These are phyloP conservation scores for Leptodermis oblonga DNA, from an alignment of 257 asterid species.

Conservation along the genomic window DNA sequence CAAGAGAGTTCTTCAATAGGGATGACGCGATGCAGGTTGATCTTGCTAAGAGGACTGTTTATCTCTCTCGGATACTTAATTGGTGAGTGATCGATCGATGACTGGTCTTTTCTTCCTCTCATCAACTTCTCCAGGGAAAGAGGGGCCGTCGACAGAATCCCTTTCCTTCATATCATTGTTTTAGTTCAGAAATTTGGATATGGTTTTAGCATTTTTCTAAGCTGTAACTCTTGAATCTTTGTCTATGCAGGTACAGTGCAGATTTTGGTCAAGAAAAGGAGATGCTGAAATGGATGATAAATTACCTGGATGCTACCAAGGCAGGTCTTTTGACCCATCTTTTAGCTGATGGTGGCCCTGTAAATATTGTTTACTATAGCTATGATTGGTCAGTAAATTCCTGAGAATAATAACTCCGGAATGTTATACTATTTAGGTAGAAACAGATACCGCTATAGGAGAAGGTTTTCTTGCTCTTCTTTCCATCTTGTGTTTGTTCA, in stretches of 20 bases:
- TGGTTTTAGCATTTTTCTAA: not conserved
- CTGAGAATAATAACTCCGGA: conserved; percentile 17
- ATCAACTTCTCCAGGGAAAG: not conserved
- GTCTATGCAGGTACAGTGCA: conserved; percentile 60
- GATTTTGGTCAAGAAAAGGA: conserved; percentile 89
- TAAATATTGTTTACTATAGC: conserved; percentile 53
- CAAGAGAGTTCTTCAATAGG: conserved; percentile 72
- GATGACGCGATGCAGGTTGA: conserved; percentile 77
- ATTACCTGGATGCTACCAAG: conserved; percentile 69
- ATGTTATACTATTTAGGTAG: not conserved
- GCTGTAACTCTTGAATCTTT: not conserved
- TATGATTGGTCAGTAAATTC: conserved; percentile 79
- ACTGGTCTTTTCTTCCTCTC: not conserved
- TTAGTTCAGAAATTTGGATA: not conserved
- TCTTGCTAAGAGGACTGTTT: conserved; percentile 70
- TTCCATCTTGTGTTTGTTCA: not conserved
- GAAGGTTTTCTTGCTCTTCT: not conserved
- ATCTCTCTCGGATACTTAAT: conserved; percentile 57
- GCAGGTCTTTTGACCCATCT: conserved; percentile 86
- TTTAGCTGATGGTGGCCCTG: conserved; percentile 60
- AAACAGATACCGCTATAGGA: too few species aligned
- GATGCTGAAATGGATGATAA: conserved; percentile 58
- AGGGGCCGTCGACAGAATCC: conserved; percentile 38
- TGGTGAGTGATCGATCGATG: conserved; percentile 45
- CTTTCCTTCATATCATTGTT: not conserved